Percentiles rank a stretch among this genome's conserved stretches.
phyloP scores from a whole-genome alignment of 495 filamentous ascomycete genomes.

The Hypoxylon subgilvum region DNA sequence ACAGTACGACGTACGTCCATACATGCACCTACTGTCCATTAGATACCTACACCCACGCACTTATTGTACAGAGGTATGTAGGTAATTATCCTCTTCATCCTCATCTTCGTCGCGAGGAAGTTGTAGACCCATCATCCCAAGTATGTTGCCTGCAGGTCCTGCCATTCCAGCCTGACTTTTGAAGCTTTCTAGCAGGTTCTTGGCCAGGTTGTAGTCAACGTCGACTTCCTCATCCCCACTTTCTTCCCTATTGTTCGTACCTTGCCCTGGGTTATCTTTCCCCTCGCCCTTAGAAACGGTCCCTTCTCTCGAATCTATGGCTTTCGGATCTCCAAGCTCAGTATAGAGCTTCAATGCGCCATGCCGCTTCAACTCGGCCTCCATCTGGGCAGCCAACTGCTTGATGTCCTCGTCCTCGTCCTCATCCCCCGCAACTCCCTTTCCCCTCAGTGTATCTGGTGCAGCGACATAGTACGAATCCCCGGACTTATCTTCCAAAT shows the following conservation, averaged over 20 bases:
- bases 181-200: constrained; percentile 90
- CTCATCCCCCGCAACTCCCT: constrained; percentile 47
- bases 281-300: constrained; percentile 24
- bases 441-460: constrained; percentile 39
- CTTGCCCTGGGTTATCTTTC: constrained; percentile 14
- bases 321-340: constrained; percentile 27
- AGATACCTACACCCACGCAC: background rate
- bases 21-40: no score
- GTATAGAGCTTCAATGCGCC: constrained; percentile 74
- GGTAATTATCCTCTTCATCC: constrained; percentile 38
- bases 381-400: constrained; percentile 77
- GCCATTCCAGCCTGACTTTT: constrained; percentile 84
- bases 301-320: constrained; percentile 20
- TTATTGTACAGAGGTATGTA: no score
- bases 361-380: constrained; percentile 76
- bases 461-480: constrained; percentile 8
- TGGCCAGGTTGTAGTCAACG: constrained; percentile 84
- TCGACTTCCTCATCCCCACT: constrained; percentile 65
- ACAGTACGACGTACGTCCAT: no score
- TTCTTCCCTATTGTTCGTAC: constrained; percentile 43
- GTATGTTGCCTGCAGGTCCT: constrained; percentile 83
- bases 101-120: constrained; percentile 78
- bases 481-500: constrained; percentile 35
- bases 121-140: constrained; percentile 81
- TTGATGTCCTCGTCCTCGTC: constrained; percentile 74